Conservation (phyloP, 192 early-diverging fungal genomes). For the Backusella morwellensis region DNA sequence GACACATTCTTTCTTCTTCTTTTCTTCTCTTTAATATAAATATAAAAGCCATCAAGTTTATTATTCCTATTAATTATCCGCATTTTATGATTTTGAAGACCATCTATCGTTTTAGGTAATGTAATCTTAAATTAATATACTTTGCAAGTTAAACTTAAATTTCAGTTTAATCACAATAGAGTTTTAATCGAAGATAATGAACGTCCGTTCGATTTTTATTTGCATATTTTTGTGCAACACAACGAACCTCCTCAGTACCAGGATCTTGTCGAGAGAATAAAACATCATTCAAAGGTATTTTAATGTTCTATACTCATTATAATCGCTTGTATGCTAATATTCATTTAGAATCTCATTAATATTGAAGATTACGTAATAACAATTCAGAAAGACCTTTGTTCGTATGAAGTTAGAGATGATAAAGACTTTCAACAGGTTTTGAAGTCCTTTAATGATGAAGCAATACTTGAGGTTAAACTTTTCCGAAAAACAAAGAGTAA, state of each 20-base stretch:
- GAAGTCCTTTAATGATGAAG: background rate
- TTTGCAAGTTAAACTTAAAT: background rate
- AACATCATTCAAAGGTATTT: conserved; percentile 2
- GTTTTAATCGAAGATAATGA: conserved; percentile 9
- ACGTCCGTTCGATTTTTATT: conserved; percentile 3
- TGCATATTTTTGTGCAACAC: conserved; percentile 14
- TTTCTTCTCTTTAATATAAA: background rate
- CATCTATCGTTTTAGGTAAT: background rate
- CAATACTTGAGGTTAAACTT: background rate
- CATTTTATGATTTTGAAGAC: background rate
- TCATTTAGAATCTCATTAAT: background rate
- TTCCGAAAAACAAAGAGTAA: background rate
- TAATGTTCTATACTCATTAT: background rate
- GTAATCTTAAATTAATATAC: background rate
- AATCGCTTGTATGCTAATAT: background rate
- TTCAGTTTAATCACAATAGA: background rate
- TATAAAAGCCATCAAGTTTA: background rate
- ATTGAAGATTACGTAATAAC: background rate
- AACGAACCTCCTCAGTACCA: background rate
- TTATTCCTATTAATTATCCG: background rate
- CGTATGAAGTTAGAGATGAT: background rate
- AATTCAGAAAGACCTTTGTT: background rate
- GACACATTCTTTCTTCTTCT: background rate
- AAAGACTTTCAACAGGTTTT: background rate
- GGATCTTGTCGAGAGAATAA: conserved; percentile 10